Conservation (phyloP, 345 rosid species). For the Anastatica hierochuntica region DNA sequence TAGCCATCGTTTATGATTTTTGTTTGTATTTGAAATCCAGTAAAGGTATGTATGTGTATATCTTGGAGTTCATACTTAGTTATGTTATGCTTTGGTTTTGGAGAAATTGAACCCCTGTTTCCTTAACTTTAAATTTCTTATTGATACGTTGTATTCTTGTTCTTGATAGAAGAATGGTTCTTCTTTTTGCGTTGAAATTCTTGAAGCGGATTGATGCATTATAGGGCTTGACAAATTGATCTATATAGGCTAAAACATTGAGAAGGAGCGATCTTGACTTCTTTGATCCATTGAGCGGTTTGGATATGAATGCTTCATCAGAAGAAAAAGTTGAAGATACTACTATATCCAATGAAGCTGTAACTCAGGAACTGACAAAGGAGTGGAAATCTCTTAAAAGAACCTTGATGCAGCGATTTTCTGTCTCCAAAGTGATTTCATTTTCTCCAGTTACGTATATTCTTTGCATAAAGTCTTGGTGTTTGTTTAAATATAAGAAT, state of each 20-base stretch:
- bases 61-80: neutral
- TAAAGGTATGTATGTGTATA: neutral
- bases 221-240: neutral
- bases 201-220: neutral
- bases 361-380: constrained; percentile 29
- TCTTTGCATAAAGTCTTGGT: neutral
- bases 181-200: neutral
- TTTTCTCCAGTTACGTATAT: constrained; percentile 49
- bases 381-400: constrained; percentile 81
- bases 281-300: constrained; percentile 63
- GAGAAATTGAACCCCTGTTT: neutral
- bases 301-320: constrained; percentile 20
- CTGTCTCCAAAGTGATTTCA: constrained; percentile 64
- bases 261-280: constrained; percentile 31
- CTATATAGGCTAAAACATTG: constrained; percentile 27
- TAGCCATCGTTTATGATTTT: no score
- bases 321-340: constrained; percentile 25
- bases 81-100: no score
- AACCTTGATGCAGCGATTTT: constrained; percentile 74
- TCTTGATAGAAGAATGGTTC: neutral
- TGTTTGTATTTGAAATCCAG: no score
- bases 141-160: neutral
- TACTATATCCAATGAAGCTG: constrained; percentile 21
- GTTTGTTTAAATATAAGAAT: neutral
- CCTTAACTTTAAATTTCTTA: neutral